Conservation (phyloP, 768 basidiomycete genomes). For the Hygrocybe coccinea region DNA sequence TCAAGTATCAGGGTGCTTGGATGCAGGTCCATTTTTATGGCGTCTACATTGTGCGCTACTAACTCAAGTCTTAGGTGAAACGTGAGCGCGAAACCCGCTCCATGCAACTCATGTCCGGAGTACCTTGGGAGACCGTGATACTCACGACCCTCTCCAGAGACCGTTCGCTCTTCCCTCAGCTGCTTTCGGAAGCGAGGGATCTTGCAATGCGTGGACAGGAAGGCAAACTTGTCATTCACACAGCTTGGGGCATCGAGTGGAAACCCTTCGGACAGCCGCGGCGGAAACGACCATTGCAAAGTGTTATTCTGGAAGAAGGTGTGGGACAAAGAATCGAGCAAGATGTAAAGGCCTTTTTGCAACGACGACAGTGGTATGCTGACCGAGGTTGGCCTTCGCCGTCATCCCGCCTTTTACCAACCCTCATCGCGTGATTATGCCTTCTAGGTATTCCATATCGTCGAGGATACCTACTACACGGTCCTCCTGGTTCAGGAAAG, state of each 20-base stretch:
- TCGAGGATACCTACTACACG: slow-evolving; percentile 89
- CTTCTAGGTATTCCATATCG: slow-evolving; percentile 89
- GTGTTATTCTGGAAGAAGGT: slow-evolving; percentile 81
- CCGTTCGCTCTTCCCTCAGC: slow-evolving; percentile 67
- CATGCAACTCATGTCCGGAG: slow-evolving; percentile 85
- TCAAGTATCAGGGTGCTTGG: slow-evolving; percentile 88
- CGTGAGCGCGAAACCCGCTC: slow-evolving; percentile 91
- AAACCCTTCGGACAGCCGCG: slow-evolving; percentile 90
- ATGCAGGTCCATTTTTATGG: slow-evolving; percentile 65
- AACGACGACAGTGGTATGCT: slow-evolving; percentile 88
- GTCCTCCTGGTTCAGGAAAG: slow-evolving; percentile 97
- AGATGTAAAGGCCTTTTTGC: slow-evolving; percentile 80
- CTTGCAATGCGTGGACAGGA: slow-evolving; percentile 81
- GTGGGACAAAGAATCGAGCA: slow-evolving; percentile 78
- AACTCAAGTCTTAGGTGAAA: slow-evolving; percentile 61
- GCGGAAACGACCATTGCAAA: slow-evolving; percentile 76
- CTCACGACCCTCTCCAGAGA: slow-evolving; percentile 90
- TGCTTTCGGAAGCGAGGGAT: slow-evolving; percentile 86
- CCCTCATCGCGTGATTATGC: slow-evolving; percentile 3
- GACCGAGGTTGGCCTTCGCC: slow-evolving; percentile 66
- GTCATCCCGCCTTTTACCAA: slow-evolving; percentile 5
- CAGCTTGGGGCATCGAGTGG: slow-evolving; percentile 97
- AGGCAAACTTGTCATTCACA: slow-evolving; percentile 93
- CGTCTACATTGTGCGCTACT: neutral
- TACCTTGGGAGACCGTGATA: slow-evolving; percentile 96